Conservation (phyloP, 2,329 filamentous ascomycete species). For the Aspergillus unguis region DNA sequence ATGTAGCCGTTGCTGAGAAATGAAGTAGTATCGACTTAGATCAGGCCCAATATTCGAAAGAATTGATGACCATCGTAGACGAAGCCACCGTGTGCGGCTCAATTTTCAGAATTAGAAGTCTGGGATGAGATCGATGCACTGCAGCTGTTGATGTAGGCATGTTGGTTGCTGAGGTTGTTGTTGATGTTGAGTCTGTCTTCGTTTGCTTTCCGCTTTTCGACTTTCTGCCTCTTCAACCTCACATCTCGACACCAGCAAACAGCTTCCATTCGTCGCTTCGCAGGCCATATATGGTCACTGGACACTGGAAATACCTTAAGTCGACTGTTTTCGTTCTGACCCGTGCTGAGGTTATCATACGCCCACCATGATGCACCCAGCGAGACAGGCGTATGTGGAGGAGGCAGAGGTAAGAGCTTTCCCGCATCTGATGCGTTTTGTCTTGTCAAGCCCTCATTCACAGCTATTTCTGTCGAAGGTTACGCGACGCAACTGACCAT, state of each 20-base stretch:
- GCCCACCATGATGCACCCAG: constrained; percentile 68
- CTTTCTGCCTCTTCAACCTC: constrained; percentile 7
- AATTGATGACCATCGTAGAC: not conserved
- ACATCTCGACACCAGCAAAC: not conserved
- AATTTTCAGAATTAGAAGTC: not conserved
- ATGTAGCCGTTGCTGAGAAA: constrained; percentile 5
- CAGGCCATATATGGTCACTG: not conserved
- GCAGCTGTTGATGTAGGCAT: not conserved
- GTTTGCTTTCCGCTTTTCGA: constrained; percentile 11
- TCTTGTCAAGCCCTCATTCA: not conserved
- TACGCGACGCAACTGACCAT: constrained; percentile 20
- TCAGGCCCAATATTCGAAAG: not conserved
- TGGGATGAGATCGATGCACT: not conserved
- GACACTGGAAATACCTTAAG: not conserved
- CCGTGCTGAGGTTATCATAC: not conserved
- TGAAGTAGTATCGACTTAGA: not conserved
- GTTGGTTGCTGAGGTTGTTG: not conserved
- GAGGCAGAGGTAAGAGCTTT: constrained; percentile 64
- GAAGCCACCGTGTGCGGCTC: not conserved
- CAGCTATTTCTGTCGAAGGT: not conserved
- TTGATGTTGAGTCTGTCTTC: not conserved
- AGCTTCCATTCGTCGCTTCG: not conserved
- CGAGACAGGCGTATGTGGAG: constrained; percentile 91
- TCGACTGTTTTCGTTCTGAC: not conserved
- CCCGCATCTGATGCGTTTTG: not conserved